Evolutionary conservation across 306 rosid species (phyloP), one percentile per base, ranked within the genome.

Genomic region (Rubus parviflorus): DNA sequence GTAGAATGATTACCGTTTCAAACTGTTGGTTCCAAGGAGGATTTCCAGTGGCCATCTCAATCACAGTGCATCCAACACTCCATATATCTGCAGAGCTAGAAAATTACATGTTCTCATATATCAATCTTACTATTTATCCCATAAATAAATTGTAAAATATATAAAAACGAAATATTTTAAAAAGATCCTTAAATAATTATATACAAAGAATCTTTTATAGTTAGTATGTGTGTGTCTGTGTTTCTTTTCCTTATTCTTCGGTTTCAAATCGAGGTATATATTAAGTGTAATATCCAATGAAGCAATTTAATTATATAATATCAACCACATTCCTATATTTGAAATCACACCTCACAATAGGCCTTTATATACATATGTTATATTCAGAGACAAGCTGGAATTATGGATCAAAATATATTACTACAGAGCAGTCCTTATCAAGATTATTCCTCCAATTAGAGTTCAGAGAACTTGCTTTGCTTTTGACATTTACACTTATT

Each of bases 21-120:
- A 88, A 96, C 83, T 92, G 99, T 82, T 92, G 96, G 83, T 97
- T 89, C 99, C 99, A 92, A 43, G 99, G 99, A 84, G 99, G 99
- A 79, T 89, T 92, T 85, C 98, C 99, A 2, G 99, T 92, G 84
- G 97, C 96, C 99, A 96, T 96, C 88, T 96, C 99, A 84, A 96
- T 96, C 68, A 96, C 94, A 40, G 99, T 96, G 81, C 99, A 96
- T 41, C 98, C 99, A 80, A 96, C 97, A 6, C 99, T 93, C 99
- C 99, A 96, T 86, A 96, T 96, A 82, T 96, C 99, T 57, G 99
- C 99, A 84, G 99, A 91, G 83, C 99, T 96, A 83, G 82, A 76
- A 64, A 78, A 73, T 68, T 69, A 64, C 40, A 60, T 60, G 17
- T 80, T 62, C 73, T 23, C 65, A 51, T 66, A 63, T 72, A 80